Percentiles rank a stretch among this genome's conserved stretches.
Evolutionary conservation across 192 early-diverging fungal species (phyloP).

Genomic region (Gamsiella multidivaricata): DNA sequence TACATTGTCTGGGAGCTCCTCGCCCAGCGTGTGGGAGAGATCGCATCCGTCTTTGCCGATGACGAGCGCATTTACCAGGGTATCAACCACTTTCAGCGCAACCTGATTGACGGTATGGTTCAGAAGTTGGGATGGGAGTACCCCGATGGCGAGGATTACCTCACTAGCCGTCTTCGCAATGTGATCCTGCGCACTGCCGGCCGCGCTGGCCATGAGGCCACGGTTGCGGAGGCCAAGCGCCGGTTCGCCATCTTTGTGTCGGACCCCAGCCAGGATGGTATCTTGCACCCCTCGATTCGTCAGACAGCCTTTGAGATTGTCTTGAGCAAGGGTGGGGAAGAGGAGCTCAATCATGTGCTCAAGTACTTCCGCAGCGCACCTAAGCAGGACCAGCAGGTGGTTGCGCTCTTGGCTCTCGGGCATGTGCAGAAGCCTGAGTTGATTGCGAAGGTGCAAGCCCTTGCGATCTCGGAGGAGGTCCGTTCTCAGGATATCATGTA

Average conservation of each 20-base stretch:
- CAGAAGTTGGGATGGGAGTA: conserved; percentile 84
- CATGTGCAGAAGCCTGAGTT: conserved; percentile 66
- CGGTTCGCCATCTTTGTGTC: conserved; percentile 77
- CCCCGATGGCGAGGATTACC: conserved; percentile 75
- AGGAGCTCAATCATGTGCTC: conserved; percentile 71
- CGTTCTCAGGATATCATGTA: conserved; percentile 78
- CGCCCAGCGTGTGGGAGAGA: conserved; percentile 61
- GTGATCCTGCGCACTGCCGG: conserved; percentile 84
- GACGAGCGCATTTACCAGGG: conserved; percentile 68
- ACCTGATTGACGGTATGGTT: conserved; percentile 79
- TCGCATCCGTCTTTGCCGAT: conserved; percentile 74
- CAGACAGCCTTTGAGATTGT: conserved; percentile 79
- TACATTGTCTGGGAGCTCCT: conserved; percentile 83
- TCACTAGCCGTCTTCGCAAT: conserved; percentile 79
- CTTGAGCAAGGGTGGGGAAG: conserved; percentile 68
- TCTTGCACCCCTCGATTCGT: conserved; percentile 82
- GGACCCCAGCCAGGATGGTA: conserved; percentile 65
- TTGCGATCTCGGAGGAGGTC: conserved; percentile 73
- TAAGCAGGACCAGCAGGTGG: conserved; percentile 74
- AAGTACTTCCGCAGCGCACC: conserved; percentile 68
- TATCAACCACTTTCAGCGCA: conserved; percentile 73
- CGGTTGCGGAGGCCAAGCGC: conserved; percentile 73
- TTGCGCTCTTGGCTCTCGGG: conserved; percentile 74
- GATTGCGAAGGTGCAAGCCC: conserved; percentile 68
- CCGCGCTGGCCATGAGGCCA: conserved; percentile 69